Evolutionary conservation across 2,329 filamentous ascomycete species (phyloP).

Genomic region (Colletotrichum sojae): DNA sequence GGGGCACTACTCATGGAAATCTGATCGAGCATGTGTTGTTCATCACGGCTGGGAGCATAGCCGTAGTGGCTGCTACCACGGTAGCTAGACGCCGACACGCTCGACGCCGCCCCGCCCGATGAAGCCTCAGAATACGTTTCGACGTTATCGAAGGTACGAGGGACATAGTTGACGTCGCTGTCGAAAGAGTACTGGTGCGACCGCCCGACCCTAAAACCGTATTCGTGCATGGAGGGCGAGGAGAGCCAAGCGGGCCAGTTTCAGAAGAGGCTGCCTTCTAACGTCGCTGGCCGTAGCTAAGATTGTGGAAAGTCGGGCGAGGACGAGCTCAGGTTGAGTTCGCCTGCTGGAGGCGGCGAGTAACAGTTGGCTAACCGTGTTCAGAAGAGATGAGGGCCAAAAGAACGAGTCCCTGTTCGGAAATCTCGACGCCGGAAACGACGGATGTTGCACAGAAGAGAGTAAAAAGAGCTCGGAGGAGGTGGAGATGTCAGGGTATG

Average conservation of each 20-base stretch:
- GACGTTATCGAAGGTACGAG: too few relatives aligned
- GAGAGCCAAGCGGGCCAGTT: too few relatives aligned
- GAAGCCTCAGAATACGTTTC: constrained; percentile 12
- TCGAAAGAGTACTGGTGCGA: too few relatives aligned
- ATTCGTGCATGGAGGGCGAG: constrained; percentile 5
- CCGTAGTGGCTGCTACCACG: constrained; percentile 9
- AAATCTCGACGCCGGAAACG: too few relatives aligned
- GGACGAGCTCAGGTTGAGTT: not conserved
- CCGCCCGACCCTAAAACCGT: not conserved
- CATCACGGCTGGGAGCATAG: constrained; percentile 18
- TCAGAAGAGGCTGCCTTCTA: not conserved
- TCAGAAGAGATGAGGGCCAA: not conserved
- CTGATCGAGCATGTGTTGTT: constrained; percentile 12
- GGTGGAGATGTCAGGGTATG: constrained; percentile 1
- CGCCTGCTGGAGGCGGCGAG: not conserved
- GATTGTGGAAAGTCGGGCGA: not conserved
- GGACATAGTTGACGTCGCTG: too few relatives aligned
- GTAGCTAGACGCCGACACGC: constrained; percentile 1
- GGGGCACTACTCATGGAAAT: constrained; percentile 43
- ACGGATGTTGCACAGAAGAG: not conserved
- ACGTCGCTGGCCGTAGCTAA: not conserved
- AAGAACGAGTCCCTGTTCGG: not conserved
- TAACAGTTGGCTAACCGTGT: not conserved
- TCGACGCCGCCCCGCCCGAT: not conserved
- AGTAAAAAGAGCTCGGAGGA: not conserved